Base-by-base conservation (phyloP, 176 grass and related monocot species). In the Metroxylon sagu region DNA sequence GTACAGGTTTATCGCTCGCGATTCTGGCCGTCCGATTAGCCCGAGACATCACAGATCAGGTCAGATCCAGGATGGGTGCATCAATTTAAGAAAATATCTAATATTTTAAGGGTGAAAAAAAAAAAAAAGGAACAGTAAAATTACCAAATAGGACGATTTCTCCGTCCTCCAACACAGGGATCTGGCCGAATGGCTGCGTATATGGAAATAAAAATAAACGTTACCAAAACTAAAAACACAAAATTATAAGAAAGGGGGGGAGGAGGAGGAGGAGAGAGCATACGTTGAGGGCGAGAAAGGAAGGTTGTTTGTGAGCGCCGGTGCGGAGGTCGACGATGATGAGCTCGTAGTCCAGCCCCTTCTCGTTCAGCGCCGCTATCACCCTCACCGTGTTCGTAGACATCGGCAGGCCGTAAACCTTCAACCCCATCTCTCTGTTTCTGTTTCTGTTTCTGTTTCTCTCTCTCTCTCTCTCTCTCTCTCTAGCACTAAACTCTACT, bases 281-380 rank as follows among this genome's bases (percentile, higher is more conserved):
- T 81, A 96, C 91, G 73, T 96, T 96, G 55, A 88, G 78, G 5
- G 83, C 80, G 56, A 96, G 78, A 74, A 96, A 96, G 0, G 81
- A 52, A 17, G 91, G 91, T 7, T 87, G 76, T 56, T 96, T 90
- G 68, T 96, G 91, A 1, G 68, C 86, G 56, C 71, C 86, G 65
- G 72, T 49, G 74, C 71, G 65, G 74, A 96, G 80, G 69, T 96
- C 91, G 74, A 96, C 80, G 77, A 35, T 28, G 77, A 77, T 8
- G 77, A 90, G 16, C 12, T 96, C 86, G 77, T 77, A 96, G 0
- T 90, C 80, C 71, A 90, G 67, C 14, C 43, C 91, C 68, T 80
- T 77, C 83, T 96, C 91, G 71, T 96, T 81, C 3, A 96, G 77
- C 71, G 49, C 77, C 2, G 80, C 62, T 21, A 71, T 29, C 49